phyloP scores from a whole-genome alignment of 2,329 filamentous ascomycete species.

The Sclerotinia spermophila region DNA sequence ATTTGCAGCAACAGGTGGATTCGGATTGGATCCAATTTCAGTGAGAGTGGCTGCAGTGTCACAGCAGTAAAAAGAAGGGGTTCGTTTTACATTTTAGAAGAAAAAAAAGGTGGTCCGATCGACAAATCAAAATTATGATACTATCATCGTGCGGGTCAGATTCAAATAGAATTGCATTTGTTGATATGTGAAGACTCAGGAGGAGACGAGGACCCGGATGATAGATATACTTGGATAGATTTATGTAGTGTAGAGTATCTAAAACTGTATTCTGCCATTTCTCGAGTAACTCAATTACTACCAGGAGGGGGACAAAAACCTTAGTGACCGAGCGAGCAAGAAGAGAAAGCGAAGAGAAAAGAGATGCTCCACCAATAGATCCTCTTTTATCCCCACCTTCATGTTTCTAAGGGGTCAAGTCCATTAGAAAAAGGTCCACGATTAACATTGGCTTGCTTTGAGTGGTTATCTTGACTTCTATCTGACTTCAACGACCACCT shows the following conservation, averaged over 20 bases:
- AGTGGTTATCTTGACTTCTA: conserved; percentile 3
- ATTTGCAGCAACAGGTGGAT: conserved; percentile 14
- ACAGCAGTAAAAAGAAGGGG: conserved; percentile 2
- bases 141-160: conserved; percentile 7
- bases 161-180: neutral
- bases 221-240: neutral
- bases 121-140: conserved; percentile 10
- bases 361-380: neutral
- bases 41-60: conserved; percentile 12
- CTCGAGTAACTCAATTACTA: neutral
- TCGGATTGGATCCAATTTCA: neutral
- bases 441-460: neutral
- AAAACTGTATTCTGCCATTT: neutral
- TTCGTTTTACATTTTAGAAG: conserved; percentile 14
- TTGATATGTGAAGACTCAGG: neutral
- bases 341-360: neutral
- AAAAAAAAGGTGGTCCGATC: conserved; percentile 4
- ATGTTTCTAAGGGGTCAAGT: neutral
- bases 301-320: neutral
- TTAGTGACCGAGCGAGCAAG: neutral
- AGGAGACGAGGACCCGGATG: neutral
- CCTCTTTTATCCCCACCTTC: neutral
- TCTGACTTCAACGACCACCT: neutral
- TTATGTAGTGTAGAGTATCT: neutral
- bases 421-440: neutral